These are phyloP conservation scores for Aspergillus candidus DNA, from an alignment of 2,329 filamentous ascomycete species.

Conservation along the genomic window DNA sequence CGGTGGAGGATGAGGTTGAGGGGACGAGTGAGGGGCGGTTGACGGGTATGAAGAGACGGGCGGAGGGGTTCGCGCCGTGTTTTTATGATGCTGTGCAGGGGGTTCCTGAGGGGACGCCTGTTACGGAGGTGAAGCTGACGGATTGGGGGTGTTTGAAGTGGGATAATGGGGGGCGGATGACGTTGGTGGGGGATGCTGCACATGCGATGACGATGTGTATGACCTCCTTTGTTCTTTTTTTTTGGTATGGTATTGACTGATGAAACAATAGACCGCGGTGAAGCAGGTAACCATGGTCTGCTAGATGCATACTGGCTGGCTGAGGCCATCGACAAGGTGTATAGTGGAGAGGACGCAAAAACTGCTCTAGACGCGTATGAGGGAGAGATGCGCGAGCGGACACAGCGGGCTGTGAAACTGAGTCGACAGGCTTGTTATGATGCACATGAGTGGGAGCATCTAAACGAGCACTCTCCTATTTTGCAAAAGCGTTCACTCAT, in stretches of 20 bases:
- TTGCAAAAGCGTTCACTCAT: conserved; percentile 19
- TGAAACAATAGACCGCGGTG: conserved; percentile 21
- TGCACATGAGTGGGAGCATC: conserved; percentile 26
- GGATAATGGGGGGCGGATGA: conserved; percentile 27
- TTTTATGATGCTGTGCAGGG: conserved; percentile 17
- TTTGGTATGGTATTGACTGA: conserved; percentile 1
- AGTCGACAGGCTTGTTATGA: conserved; percentile 32
- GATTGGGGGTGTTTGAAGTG: conserved; percentile 26
- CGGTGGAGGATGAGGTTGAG: conserved; percentile 30
- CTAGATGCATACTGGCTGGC: conserved; percentile 21
- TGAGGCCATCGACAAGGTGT: conserved; percentile 13
- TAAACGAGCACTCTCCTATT: conserved; percentile 25
- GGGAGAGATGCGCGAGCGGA: conserved; percentile 26
- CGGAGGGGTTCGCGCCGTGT: conserved; percentile 18
- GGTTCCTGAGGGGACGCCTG: conserved; percentile 23
- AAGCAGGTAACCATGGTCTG: conserved; percentile 30
- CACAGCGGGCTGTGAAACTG: conserved; percentile 24
- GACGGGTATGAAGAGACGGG: conserved; percentile 36
- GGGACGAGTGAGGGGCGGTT: conserved; percentile 28
- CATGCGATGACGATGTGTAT: conserved; percentile 32
- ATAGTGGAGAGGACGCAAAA: conserved; percentile 4
- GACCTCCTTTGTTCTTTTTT: not conserved
- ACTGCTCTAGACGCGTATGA: conserved; percentile 24
- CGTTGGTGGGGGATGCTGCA: conserved; percentile 27
- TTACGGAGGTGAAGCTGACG: conserved; percentile 23